These are phyloP conservation scores for Margaritispora aquatica DNA, from an alignment of 495 filamentous ascomycete species.

Conservation along the genomic window DNA sequence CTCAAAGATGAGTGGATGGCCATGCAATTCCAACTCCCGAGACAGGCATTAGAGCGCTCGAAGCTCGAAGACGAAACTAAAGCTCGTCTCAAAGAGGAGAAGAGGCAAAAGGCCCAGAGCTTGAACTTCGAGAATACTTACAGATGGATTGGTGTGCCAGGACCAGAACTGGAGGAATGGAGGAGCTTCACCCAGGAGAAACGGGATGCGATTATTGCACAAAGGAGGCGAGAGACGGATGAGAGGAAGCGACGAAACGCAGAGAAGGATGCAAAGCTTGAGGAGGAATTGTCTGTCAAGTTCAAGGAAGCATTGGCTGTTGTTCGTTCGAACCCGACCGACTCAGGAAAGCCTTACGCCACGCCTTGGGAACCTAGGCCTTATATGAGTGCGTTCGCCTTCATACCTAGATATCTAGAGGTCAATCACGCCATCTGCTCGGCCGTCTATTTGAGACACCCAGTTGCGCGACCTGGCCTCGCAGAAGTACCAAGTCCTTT, in stretches of 20 bases:
- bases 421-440: constrained; percentile 95
- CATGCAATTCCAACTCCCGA: not conserved
- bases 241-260: not conserved
- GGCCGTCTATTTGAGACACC: constrained; percentile 91
- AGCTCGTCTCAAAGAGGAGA: too few relatives aligned
- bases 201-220: too few relatives aligned
- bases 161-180: too few relatives aligned
- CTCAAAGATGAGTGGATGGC: not conserved
- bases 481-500: constrained; percentile 92
- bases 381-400: constrained; percentile 87
- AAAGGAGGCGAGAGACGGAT: not conserved
- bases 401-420: constrained; percentile 92
- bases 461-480: constrained; percentile 80
- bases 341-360: constrained; percentile 63
- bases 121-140: too few relatives aligned
- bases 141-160: too few relatives aligned
- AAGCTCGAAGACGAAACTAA: too few relatives aligned
- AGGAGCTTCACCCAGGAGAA: too few relatives aligned
- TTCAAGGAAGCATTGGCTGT: not conserved
- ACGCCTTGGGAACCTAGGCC: constrained; percentile 87
- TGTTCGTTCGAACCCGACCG: not conserved
- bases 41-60: not conserved
- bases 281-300: too few relatives aligned
- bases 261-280: not conserved
- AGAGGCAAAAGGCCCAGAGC: too few relatives aligned